Evolutionary conservation across 2,329 filamentous ascomycete species (phyloP).

Genomic region (Penicillium sclerotiorum): DNA sequence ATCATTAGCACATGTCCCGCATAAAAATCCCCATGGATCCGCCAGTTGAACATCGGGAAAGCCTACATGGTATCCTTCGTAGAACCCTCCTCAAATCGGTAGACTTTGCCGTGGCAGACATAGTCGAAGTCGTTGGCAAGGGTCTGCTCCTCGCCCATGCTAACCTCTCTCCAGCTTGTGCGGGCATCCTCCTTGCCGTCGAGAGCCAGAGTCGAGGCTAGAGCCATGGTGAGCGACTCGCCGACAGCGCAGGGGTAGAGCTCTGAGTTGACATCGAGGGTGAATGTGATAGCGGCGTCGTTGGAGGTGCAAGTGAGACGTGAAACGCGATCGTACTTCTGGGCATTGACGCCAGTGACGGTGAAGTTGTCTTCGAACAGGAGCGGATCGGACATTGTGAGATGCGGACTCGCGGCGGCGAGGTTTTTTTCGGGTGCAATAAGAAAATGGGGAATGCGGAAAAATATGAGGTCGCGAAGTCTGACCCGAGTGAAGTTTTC

Average conservation of each 20-base stretch:
- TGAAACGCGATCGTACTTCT: constrained; percentile 94
- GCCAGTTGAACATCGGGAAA: background rate
- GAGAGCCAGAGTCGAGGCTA: constrained; percentile 82
- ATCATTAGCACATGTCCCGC: background rate
- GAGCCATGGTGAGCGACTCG: constrained; percentile 76
- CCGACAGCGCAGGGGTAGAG: constrained; percentile 76
- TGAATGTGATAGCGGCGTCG: constrained; percentile 74
- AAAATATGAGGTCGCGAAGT: background rate
- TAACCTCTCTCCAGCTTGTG: constrained; percentile 75
- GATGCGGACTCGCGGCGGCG: constrained; percentile 40
- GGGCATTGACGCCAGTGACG: constrained; percentile 74
- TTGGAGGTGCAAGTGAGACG: constrained; percentile 77
- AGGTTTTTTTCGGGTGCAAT: constrained; percentile 1
- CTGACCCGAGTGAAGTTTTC: background rate
- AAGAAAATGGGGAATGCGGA: too few relatives aligned
- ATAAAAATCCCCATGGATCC: background rate
- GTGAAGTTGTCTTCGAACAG: constrained; percentile 94
- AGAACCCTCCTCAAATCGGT: constrained; percentile 56
- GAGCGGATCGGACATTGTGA: constrained; percentile 75
- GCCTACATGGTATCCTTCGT: constrained; percentile 83
- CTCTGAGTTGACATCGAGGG: constrained; percentile 91
- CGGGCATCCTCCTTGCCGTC: constrained; percentile 79
- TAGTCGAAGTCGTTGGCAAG: constrained; percentile 57
- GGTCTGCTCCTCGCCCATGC: constrained; percentile 59
- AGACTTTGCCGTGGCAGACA: constrained; percentile 56